Conservation (phyloP, 2,329 filamentous ascomycete genomes). For the Aspergillus pseudoglaucus region DNA sequence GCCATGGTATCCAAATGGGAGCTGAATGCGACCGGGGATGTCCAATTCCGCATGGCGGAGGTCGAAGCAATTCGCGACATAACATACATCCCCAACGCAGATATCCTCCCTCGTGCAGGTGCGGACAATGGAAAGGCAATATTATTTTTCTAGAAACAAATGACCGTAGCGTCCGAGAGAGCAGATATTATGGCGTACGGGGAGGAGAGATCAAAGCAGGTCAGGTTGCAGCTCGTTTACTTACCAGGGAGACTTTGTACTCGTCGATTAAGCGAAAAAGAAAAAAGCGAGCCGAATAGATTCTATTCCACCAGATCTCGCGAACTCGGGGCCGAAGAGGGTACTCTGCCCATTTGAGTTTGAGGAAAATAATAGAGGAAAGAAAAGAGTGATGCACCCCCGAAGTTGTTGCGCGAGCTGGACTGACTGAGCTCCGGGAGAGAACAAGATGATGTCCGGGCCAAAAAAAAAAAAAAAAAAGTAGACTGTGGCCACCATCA, state of each 20-base stretch:
- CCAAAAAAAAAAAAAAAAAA: slow-evolving; percentile 4
- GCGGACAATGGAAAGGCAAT: neutral
- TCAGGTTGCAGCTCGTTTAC: slow-evolving; percentile 4
- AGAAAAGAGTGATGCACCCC: neutral
- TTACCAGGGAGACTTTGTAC: slow-evolving; percentile 7
- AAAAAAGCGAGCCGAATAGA: slow-evolving; percentile 14
- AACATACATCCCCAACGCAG: neutral
- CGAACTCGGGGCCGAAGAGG: slow-evolving; percentile 10
- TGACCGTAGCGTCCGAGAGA: neutral
- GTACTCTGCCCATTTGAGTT: slow-evolving; percentile 15
- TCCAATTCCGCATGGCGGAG: neutral
- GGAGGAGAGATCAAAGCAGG: slow-evolving; percentile 19
- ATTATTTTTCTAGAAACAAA: neutral
- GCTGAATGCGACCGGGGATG: neutral
- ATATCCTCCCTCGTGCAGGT: neutral
- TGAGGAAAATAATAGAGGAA: slow-evolving; percentile 1
- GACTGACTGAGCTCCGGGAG: slow-evolving; percentile 11
- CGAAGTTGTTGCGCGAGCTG: slow-evolving; percentile 16
- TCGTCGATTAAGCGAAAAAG: slow-evolving; percentile 9
- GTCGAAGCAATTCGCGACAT: neutral
- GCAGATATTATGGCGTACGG: slow-evolving; percentile 3
- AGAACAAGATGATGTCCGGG: slow-evolving; percentile 1
- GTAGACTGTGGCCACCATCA: slow-evolving; percentile 5
- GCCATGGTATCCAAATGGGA: neutral
- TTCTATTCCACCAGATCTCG: slow-evolving; percentile 19